A percentile compares a stretch with the other conserved stretches of the same genome.
Evolutionary conservation across 1,284 basidiomycete genomes (phyloP).

Genomic region (Naganishia albida): DNA sequence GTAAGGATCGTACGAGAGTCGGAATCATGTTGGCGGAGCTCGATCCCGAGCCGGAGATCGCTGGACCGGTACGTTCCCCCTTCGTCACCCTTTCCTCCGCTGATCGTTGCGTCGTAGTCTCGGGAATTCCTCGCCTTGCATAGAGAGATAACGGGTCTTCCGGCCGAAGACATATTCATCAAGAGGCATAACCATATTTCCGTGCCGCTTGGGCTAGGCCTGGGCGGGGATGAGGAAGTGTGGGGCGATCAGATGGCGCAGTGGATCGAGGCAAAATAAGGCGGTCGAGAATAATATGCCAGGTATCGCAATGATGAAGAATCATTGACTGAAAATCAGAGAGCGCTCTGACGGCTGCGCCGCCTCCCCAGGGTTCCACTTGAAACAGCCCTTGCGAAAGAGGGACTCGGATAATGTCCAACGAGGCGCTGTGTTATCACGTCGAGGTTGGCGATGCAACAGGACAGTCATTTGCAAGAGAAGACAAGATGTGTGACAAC

Average conservation of each 20-base stretch:
- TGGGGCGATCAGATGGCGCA: slow-evolving; percentile 19
- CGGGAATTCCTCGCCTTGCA: slow-evolving; percentile 11
- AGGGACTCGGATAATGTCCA: too few relatives aligned
- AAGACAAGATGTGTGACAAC: too few relatives aligned
- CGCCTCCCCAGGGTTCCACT: too few relatives aligned
- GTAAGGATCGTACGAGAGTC: slow-evolving; percentile 19
- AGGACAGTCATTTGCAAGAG: too few relatives aligned
- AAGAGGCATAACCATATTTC: slow-evolving; percentile 32
- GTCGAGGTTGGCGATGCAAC: too few relatives aligned
- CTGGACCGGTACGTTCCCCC: slow-evolving; percentile 19
- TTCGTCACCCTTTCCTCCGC: neutral
- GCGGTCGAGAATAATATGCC: too few relatives aligned
- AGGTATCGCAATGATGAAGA: too few relatives aligned
- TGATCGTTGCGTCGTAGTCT: slow-evolving; percentile 5
- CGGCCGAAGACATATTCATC: slow-evolving; percentile 6
- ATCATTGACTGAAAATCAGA: too few relatives aligned
- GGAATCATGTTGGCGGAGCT: slow-evolving; percentile 27
- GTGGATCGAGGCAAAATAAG: slow-evolving; percentile 17
- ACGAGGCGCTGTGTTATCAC: too few relatives aligned
- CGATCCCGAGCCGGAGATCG: slow-evolving; percentile 30
- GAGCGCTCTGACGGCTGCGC: too few relatives aligned
- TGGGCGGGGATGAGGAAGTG: slow-evolving; percentile 28
- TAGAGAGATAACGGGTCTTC: slow-evolving; percentile 4
- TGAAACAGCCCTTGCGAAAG: too few relatives aligned
- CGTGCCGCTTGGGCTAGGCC: slow-evolving; percentile 27